Conservation (phyloP, 2,329 filamentous ascomycete species). For the Colletotrichum sp. region DNA sequence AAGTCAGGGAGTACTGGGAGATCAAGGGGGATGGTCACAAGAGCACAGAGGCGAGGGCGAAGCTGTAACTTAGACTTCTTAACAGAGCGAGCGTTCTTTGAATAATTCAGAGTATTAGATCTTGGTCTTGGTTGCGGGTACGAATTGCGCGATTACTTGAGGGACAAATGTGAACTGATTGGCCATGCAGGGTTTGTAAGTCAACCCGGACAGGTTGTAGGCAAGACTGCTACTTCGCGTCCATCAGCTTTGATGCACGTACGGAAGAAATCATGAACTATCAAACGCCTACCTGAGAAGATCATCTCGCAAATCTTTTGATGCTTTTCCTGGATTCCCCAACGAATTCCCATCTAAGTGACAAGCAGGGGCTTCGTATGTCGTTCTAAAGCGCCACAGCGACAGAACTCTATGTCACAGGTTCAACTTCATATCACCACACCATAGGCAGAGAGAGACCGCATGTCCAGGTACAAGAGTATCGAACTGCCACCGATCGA, state of each 20-base stretch:
- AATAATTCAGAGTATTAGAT: not conserved
- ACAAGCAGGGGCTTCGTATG: not conserved
- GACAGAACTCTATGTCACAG: not conserved
- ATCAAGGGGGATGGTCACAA: constrained; percentile 46
- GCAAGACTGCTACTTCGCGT: accelerated
- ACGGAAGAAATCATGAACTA: not conserved
- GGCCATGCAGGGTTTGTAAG: not conserved
- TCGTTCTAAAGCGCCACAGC: not conserved
- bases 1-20: constrained; percentile 78
- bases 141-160: not conserved
- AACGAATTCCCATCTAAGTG: not conserved
- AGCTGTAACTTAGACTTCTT: constrained; percentile 41
- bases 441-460: not conserved
- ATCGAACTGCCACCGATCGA: not conserved
- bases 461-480: not conserved
- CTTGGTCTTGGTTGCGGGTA: not conserved
- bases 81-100: not conserved
- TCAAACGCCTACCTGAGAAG: not conserved
- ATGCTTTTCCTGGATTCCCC: not conserved
- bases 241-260: accelerated
- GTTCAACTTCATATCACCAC: not conserved
- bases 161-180: not conserved
- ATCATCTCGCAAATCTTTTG: not conserved
- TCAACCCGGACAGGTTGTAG: not conserved
- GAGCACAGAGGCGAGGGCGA: constrained; percentile 52